phyloP scores from a whole-genome alignment of 1,139 yeast species.

The Saccharomyces hybrid region DNA sequence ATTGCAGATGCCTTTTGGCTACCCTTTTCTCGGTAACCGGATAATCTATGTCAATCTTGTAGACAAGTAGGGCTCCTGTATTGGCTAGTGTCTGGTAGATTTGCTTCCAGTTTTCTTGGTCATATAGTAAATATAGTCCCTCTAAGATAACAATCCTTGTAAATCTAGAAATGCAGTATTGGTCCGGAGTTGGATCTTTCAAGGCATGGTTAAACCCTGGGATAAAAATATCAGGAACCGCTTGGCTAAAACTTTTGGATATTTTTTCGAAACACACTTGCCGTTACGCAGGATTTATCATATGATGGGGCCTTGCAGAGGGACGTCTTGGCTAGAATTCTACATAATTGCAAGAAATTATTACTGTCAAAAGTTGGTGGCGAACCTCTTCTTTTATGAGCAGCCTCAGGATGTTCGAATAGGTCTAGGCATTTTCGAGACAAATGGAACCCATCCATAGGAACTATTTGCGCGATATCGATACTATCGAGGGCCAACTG shows the following conservation, averaged over 20 bases:
- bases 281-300: not conserved
- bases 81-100: constrained; percentile 29
- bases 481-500: constrained; percentile 2
- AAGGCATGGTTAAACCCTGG: constrained; percentile 74
- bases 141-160: constrained; percentile 50
- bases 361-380: constrained; percentile 74
- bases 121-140: constrained; percentile 53
- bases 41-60: constrained; percentile 38
- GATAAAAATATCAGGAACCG: constrained; percentile 37
- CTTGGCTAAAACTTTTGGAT: constrained; percentile 14
- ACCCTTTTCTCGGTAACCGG: constrained; percentile 48
- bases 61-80: constrained; percentile 21
- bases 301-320: not conserved
- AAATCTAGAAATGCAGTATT: constrained; percentile 36
- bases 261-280: constrained; percentile 12
- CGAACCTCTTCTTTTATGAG: constrained; percentile 67
- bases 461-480: constrained; percentile 38
- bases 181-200: constrained; percentile 54
- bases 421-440: constrained; percentile 47
- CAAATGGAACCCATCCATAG: constrained; percentile 82
- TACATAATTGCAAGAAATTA: constrained; percentile 37
- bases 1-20: constrained; percentile 58
- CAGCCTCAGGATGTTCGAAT: constrained; percentile 48
- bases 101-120: constrained; percentile 45
- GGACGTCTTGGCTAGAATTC: constrained; percentile 23